A percentile compares a stretch with the other conserved stretches of the same genome.
Conservation (phyloP, 2,329 filamentous ascomycete genomes). For the Penicillium freii region DNA sequence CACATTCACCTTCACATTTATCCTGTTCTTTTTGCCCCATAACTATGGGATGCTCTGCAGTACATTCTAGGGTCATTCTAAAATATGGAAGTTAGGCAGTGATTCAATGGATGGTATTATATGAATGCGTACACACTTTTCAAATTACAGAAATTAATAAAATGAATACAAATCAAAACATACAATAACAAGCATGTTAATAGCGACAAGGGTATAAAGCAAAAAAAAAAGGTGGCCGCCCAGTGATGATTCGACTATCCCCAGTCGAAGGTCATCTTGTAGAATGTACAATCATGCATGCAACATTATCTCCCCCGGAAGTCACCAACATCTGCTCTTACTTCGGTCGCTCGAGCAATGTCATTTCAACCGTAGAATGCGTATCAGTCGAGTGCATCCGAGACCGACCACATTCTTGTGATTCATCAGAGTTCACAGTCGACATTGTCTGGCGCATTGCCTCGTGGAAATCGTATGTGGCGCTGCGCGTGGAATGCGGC, state of each 20-base stretch:
- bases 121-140: neutral
- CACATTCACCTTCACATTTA: neutral
- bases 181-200: neutral
- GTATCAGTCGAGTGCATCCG: conserved; percentile 9
- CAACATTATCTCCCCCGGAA: neutral
- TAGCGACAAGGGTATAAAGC: conserved; percentile 7
- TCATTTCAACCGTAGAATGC: conserved; percentile 12
- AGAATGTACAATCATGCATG: neutral
- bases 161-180: neutral
- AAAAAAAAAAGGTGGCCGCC: conserved; percentile 2
- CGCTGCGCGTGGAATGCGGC: neutral
- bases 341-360: conserved; percentile 3
- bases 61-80: neutral
- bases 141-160: neutral
- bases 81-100: neutral
- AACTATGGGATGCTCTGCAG: neutral
- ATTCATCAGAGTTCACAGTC: conserved; percentile 3
- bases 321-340: neutral
- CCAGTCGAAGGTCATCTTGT: neutral
- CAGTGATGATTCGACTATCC: neutral
- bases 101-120: neutral
- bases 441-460: conserved; percentile 15
- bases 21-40: neutral
- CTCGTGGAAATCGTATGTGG: conserved; percentile 19
- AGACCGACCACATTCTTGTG: neutral